Evolutionary conservation across 345 rosid genomes (phyloP).

Genomic region (Arabidopsis arenosa): DNA sequence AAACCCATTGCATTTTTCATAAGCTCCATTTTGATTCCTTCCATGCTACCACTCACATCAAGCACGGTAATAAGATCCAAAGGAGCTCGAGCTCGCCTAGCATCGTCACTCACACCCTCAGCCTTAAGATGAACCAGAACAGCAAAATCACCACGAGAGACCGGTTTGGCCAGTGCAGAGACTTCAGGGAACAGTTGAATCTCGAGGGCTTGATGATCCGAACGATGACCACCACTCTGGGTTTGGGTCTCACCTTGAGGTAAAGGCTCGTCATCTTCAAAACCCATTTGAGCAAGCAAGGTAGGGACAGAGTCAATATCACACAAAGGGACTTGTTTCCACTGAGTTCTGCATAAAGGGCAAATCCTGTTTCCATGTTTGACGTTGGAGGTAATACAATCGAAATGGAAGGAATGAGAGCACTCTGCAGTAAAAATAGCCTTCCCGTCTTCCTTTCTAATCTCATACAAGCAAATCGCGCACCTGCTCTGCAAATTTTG

Average conservation of each 20-base stretch:
- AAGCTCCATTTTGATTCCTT: conserved; percentile 77
- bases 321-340: conserved; percentile 63
- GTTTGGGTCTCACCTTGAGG: conserved; percentile 27
- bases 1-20: conserved; percentile 87
- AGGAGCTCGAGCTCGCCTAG: conserved; percentile 62
- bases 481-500: conserved; percentile 67
- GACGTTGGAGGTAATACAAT: conserved; percentile 83
- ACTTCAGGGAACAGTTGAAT: conserved; percentile 42
- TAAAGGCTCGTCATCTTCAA: conserved; percentile 80
- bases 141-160: conserved; percentile 61
- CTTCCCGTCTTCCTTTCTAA: conserved; percentile 73
- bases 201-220: conserved; percentile 34
- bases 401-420: conserved; percentile 92
- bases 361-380: conserved; percentile 85
- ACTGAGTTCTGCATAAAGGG: conserved; percentile 84
- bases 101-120: conserved; percentile 47
- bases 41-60: conserved; percentile 98
- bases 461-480: conserved; percentile 76
- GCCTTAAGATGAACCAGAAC: conserved; percentile 90
- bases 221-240: conserved; percentile 44
- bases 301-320: conserved; percentile 47
- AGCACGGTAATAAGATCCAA: conserved; percentile 88
- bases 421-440: conserved; percentile 96
- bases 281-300: conserved; percentile 55
- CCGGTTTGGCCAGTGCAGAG: conserved; percentile 56